These are phyloP conservation scores for Theileria sp. DNA, from an alignment of 169 alveolate species.

Conservation along the genomic window DNA sequence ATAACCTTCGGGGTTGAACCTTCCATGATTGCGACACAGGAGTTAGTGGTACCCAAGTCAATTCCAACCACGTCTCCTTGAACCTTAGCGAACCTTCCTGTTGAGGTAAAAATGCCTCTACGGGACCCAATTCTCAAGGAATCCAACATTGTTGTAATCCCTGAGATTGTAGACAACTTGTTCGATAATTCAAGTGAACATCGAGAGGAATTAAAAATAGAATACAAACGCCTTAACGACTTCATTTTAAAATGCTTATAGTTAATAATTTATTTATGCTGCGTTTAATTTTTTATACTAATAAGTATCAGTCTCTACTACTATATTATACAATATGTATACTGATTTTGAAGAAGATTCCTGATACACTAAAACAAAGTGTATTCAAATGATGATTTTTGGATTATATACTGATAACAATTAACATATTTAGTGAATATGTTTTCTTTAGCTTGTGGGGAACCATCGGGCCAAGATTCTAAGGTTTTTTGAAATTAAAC, in stretches of 20 bases:
- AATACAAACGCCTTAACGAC: constrained; percentile 13
- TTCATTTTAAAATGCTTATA: constrained; percentile 1
- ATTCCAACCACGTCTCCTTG: constrained; percentile 94
- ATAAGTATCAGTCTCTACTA: neutral
- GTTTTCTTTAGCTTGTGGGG: constrained; percentile 15
- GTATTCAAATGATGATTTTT: neutral
- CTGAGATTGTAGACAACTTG: neutral
- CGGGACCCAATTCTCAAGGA: constrained; percentile 1
- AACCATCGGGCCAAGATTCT: constrained; percentile 29
- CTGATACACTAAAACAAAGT: constrained; percentile 8
- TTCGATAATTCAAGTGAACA: neutral
- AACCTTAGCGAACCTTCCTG: constrained; percentile 60
- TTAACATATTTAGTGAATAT: neutral
- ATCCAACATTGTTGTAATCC: neutral
- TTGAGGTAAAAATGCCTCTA: constrained; percentile 24
- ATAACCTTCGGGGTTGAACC: constrained; percentile 94
- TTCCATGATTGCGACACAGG: constrained; percentile 98
- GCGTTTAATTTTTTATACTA: neutral
- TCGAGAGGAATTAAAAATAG: neutral
- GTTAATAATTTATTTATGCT: neutral
- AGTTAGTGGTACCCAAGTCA: constrained; percentile 99
- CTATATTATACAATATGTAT: neutral
- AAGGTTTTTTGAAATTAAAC: neutral
- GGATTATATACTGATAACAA: neutral
- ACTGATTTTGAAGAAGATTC: neutral